Percentiles rank a stretch among this genome's conserved stretches.
phyloP scores from a whole-genome alignment of 306 rosid species.

The Fragaria iinumae region DNA sequence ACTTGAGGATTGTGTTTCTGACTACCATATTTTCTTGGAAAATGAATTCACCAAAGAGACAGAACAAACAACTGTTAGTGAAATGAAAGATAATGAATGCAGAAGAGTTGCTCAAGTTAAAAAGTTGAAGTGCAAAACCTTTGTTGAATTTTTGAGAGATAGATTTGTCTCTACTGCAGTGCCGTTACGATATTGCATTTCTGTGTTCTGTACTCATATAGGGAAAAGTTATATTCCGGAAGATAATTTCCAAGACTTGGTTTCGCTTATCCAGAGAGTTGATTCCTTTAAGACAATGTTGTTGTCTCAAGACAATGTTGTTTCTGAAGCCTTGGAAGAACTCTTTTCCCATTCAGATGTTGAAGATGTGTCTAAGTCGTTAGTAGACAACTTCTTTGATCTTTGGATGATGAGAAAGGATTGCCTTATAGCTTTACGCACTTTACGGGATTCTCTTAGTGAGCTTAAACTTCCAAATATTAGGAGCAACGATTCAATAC shows the following conservation, averaged over 20 bases:
- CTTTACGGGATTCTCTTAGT: constrained; percentile 40
- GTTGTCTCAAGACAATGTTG: constrained; percentile 34
- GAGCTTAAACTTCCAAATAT: constrained; percentile 43
- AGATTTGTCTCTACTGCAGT: constrained; percentile 35
- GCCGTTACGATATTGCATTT: constrained; percentile 39
- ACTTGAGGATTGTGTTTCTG: constrained; percentile 61
- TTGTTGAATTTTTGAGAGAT: constrained; percentile 52
- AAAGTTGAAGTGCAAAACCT: constrained; percentile 31
- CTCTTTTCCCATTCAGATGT: constrained; percentile 29
- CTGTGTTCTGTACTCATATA: constrained; percentile 50
- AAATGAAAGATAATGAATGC: constrained; percentile 14
- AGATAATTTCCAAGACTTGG: constrained; percentile 33
- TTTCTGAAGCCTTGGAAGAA: constrained; percentile 40
- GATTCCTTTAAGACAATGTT: constrained; percentile 35
- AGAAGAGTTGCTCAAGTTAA: constrained; percentile 19
- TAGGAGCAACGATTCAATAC: constrained; percentile 16
- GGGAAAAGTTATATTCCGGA: constrained; percentile 42
- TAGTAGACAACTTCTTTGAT: constrained; percentile 1
- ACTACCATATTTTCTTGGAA: constrained; percentile 49
- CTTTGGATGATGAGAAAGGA: constrained; percentile 35
- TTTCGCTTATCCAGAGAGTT: constrained; percentile 24
- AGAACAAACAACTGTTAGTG: constrained; percentile 5
- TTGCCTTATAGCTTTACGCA: constrained; percentile 43
- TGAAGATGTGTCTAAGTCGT: constrained; percentile 20
- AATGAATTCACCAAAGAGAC: constrained; percentile 34